Base-by-base conservation (phyloP, 257 asterid species). In the Linaria vulgaris region DNA sequence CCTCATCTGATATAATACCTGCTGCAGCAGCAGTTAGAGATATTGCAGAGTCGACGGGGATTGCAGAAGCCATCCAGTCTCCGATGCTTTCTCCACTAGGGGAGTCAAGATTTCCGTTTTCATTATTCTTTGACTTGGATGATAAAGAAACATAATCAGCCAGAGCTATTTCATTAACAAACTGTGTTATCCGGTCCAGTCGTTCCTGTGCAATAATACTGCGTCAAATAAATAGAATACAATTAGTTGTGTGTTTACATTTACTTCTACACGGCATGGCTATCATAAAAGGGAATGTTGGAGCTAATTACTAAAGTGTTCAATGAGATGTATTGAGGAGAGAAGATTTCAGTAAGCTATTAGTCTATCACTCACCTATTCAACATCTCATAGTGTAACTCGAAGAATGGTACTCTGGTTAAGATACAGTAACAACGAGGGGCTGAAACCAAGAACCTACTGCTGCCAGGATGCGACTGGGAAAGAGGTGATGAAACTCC, bases 351-450 rank as follows among this genome's bases (percentile, higher is more conserved):
- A 38, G 37, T 55, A 66, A 62, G 38, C 52, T 16, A 51, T 61
- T 9, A 44, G 80, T 64, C 52, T 16, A 51, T 61, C 7, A 44
- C 82, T 64, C 66, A 86, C 98, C 96, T 91, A 79, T 85, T 83
- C 75, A 91, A 71, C 88, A 91, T 83, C 87, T 86, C 88, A 64
- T 73, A 91, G 69, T 91, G 96, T 60, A 91, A 79, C 77, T 83
- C 96, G 67, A 91, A 91, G 69, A 91, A 89, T 38, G 98, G 98
- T 71, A 88, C 85, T 76, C 87, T 86, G 56, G 98, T 91, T 62
- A 91, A 70, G 67, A 91, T 77, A 74, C 98, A 91, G 74, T 88
- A 91, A 75, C 98, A 91, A 70, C 96, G 96, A 68, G 98, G 96
- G 41, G 98, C 98, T 67, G 96, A 81, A 70, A 83, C 95, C 85